Evolutionary conservation across 1,284 basidiomycete genomes (phyloP).

Genomic region (Naganishia albida): DNA sequence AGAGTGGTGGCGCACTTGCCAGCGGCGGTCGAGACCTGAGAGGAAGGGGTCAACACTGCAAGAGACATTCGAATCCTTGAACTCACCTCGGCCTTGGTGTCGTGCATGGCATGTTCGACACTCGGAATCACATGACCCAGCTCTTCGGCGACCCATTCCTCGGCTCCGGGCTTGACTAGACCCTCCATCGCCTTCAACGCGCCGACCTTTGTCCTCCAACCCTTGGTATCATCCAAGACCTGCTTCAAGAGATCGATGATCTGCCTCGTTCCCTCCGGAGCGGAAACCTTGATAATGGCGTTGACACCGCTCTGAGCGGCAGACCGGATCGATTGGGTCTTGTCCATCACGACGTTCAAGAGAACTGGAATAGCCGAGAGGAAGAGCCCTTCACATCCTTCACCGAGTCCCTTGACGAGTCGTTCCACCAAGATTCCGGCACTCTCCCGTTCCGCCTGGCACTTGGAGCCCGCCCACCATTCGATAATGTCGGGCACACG

Average conservation of each 20-base stretch:
- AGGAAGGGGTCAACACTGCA: background rate
- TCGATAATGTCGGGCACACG: constrained; percentile 66
- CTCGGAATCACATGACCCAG: constrained; percentile 81
- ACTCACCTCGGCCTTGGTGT: constrained; percentile 89
- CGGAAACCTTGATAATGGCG: constrained; percentile 77
- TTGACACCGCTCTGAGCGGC: constrained; percentile 83
- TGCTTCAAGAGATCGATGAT: constrained; percentile 72
- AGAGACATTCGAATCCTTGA: background rate
- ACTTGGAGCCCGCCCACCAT: constrained; percentile 78
- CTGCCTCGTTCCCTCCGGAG: constrained; percentile 76
- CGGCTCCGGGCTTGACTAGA: constrained; percentile 68
- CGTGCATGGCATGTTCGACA: constrained; percentile 90
- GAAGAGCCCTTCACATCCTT: constrained; percentile 77
- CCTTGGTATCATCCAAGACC: constrained; percentile 73
- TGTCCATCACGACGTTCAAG: constrained; percentile 88
- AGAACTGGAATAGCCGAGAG: constrained; percentile 75
- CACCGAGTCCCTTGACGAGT: constrained; percentile 69
- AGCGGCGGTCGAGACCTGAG: constrained; percentile 81
- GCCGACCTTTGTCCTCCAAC: constrained; percentile 96
- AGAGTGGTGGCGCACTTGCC: constrained; percentile 90
- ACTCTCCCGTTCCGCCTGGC: constrained; percentile 87
- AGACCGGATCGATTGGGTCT: constrained; percentile 84
- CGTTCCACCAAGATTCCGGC: constrained; percentile 83
- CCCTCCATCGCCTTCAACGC: constrained; percentile 80
- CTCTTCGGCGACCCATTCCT: constrained; percentile 81